Conservation (phyloP, 495 filamentous ascomycete species). For the Saxophila tyrrhenica region DNA sequence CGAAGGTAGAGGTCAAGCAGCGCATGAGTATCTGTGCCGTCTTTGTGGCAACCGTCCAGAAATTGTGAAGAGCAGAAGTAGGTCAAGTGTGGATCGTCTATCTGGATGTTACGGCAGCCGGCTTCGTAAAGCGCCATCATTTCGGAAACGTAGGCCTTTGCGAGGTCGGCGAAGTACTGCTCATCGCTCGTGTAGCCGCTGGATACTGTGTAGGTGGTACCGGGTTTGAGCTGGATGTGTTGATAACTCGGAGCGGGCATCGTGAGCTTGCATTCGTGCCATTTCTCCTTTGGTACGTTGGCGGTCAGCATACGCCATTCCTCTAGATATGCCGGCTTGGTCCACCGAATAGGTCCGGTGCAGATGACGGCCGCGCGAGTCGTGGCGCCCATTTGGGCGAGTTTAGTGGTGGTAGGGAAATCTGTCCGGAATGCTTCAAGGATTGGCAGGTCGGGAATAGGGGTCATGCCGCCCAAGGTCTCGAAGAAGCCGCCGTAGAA, state of each 20-base stretch:
- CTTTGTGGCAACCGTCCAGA: slow-evolving; percentile 19
- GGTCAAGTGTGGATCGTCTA: slow-evolving; percentile 28
- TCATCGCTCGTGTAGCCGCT: slow-evolving; percentile 4
- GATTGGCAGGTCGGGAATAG: background rate
- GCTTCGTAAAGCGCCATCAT: slow-evolving; percentile 23
- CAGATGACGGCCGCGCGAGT: slow-evolving; percentile 46
- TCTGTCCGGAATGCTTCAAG: slow-evolving; percentile 30
- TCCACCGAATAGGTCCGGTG: slow-evolving; percentile 32
- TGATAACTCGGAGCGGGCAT: slow-evolving; percentile 52
- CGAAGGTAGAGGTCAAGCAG: slow-evolving; percentile 22
- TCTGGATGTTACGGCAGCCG: slow-evolving; percentile 24
- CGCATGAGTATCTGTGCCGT: slow-evolving; percentile 19
- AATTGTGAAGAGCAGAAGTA: slow-evolving; percentile 29
- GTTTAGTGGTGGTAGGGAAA: slow-evolving; percentile 7
- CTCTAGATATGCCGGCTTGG: slow-evolving; percentile 36
- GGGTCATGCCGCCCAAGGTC: slow-evolving; percentile 42
- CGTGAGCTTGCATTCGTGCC: slow-evolving; percentile 47
- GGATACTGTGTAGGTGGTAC: slow-evolving; percentile 34
- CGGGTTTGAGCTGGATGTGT: slow-evolving; percentile 49
- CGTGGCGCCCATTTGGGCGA: background rate
- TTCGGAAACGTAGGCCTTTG: slow-evolving; percentile 25
- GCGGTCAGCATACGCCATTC: slow-evolving; percentile 44
- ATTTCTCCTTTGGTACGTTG: slow-evolving; percentile 33
- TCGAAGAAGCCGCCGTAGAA: slow-evolving; percentile 67
- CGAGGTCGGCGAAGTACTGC: slow-evolving; percentile 26